Conservation (phyloP, 2,329 filamentous ascomycete species). For the Aureobasidium namibiae region DNA sequence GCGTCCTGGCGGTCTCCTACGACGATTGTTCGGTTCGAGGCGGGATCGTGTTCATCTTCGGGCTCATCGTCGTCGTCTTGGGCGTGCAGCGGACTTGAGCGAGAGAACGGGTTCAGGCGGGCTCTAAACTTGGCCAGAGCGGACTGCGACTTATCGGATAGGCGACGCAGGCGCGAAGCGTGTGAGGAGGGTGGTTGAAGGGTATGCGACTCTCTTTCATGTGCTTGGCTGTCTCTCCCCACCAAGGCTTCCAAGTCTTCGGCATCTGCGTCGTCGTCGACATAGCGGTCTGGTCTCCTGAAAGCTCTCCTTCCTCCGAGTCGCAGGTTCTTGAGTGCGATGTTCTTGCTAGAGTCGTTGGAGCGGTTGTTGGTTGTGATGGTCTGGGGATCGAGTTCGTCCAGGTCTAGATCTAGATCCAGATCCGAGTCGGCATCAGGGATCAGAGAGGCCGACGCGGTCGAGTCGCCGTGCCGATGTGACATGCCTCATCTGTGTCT, state of each 20-base stretch:
- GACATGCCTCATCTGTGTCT: constrained; percentile 36
- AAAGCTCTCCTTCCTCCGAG: constrained; percentile 34
- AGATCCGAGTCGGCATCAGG: constrained; percentile 53
- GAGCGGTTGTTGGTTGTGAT: constrained; percentile 25
- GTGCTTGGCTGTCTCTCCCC: constrained; percentile 43
- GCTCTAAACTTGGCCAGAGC: constrained; percentile 14
- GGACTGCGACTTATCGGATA: constrained; percentile 5
- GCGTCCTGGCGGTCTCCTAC: constrained; percentile 67
- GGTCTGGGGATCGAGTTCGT: constrained; percentile 63
- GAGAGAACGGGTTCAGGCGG: constrained; percentile 21
- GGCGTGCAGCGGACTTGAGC: constrained; percentile 15
- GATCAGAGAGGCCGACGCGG: constrained; percentile 24
- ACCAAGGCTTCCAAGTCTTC: constrained; percentile 59
- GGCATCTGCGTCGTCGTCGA: constrained; percentile 48
- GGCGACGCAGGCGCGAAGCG: neutral
- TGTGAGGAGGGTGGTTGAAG: neutral
- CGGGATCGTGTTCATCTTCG: constrained; percentile 46
- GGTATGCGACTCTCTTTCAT: constrained; percentile 15
- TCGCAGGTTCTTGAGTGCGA: constrained; percentile 59
- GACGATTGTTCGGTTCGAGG: constrained; percentile 63
- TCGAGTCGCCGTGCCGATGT: constrained; percentile 37
- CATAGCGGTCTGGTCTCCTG: constrained; percentile 24
- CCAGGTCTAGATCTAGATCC: constrained; percentile 66
- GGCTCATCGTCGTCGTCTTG: constrained; percentile 17
- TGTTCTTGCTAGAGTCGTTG: constrained; percentile 43